These are phyloP conservation scores for Podaxis rugospora DNA, from an alignment of 768 basidiomycete species.

Conservation along the genomic window DNA sequence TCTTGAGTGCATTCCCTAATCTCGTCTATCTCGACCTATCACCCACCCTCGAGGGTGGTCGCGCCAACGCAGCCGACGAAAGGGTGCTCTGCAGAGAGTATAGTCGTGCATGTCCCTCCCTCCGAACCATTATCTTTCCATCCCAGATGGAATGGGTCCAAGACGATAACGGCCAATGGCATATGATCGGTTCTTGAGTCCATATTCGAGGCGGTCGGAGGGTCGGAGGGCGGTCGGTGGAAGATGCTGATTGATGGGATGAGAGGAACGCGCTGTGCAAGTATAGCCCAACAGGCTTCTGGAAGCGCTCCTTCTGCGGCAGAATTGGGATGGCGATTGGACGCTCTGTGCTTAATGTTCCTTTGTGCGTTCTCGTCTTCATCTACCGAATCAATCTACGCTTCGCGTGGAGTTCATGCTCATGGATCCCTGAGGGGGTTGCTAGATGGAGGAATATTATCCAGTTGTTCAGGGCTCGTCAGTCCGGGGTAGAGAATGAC, in stretches of 20 bases:
- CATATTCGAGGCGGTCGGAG: background rate
- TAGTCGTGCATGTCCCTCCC: constrained; percentile 47
- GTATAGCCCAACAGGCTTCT: background rate
- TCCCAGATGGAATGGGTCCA: constrained; percentile 49
- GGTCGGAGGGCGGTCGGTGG: constrained; percentile 4
- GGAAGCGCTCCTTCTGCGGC: constrained; percentile 1
- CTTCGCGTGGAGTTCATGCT: background rate
- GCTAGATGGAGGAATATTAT: background rate
- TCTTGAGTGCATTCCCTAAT: constrained; percentile 44
- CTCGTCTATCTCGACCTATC: constrained; percentile 57
- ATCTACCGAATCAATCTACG: background rate
- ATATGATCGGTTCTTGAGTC: background rate
- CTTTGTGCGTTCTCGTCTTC: background rate
- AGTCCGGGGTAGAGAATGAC: background rate
- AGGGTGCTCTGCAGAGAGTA: constrained; percentile 48
- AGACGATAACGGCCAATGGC: constrained; percentile 29
- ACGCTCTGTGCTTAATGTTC: background rate
- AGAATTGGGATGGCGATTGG: constrained; percentile 4
- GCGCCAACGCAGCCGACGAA: constrained; percentile 44
- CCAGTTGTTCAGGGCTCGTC: background rate
- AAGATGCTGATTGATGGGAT: constrained; percentile 5
- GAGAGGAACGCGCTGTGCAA: background rate
- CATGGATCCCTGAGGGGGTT: background rate
- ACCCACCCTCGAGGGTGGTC: constrained; percentile 47
- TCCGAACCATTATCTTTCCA: constrained; percentile 52